Evolutionary conservation across 768 basidiomycete genomes (phyloP), one percentile per base, ranked within the genome.

Genomic region (Dictyophora rubrovolvata): DNA sequence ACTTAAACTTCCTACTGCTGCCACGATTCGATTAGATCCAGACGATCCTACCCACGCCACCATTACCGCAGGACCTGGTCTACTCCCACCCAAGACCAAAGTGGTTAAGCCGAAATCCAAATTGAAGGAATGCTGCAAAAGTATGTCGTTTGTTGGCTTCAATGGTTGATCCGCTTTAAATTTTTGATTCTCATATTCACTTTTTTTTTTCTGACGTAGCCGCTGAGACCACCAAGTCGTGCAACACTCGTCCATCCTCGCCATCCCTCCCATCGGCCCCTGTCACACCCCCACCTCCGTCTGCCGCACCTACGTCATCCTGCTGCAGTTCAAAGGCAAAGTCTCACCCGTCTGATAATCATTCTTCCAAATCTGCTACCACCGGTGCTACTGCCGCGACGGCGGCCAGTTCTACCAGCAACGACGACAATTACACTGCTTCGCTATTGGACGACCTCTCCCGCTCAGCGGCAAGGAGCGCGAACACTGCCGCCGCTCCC

Each of bases 81-180:
- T 63, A 67, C n/a, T 73, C 77, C 61, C 77, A 76, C n/a, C 76
- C 78, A 0, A 53, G n/a, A 42, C 36, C 22, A 34, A 59, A 42
- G 21, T 56, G 20, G 28, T 28, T 28, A 22, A 53, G 36, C 11
- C n/a, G 20, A 57, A 50, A 54, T 35, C 42, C 35, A 37, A 53
- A 50, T 21, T 7, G 28, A 28, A 28, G 28, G 28, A 28, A 28
- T 28, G 28, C 28, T 28, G 28, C 28, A 48, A 50, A 34, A 2
- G 50, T 51, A 17, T 16, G 14, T 28, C 28, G 4, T 55, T 21
- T 21, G 11, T 8, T 21, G n/a, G 21, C 37, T 28, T n/a, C 5
- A 46, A 37, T 14, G 59, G 17, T 22, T 46, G 12, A 3, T 48
- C 34, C 2, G 34, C 17, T n/a, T 14, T 20, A 4, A 22, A 2